Percentiles rank a stretch among this genome's conserved stretches.
Evolutionary conservation across 108 stramenopile species (phyloP).

Genomic region (Pelagomonas calceolata): DNA sequence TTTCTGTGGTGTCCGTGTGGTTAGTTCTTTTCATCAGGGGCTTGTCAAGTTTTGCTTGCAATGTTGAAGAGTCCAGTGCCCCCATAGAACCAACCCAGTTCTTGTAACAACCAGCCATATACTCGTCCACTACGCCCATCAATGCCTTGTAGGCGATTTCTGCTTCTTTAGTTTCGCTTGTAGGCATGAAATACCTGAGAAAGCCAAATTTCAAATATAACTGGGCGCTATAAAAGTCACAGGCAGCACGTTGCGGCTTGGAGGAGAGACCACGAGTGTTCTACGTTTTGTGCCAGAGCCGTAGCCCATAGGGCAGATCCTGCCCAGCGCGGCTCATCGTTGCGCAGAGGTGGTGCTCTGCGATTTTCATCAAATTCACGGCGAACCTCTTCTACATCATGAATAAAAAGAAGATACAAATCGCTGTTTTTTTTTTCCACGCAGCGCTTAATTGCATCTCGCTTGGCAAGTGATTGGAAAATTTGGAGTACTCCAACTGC

Average conservation of each 20-base stretch:
- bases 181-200: slow-evolving; percentile 20
- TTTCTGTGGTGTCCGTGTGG: background rate
- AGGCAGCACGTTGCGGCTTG: slow-evolving; percentile 1
- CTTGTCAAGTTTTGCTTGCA: slow-evolving; percentile 32
- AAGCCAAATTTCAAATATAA: background rate
- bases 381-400: slow-evolving; percentile 18
- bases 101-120: slow-evolving; percentile 33
- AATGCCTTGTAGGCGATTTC: slow-evolving; percentile 32
- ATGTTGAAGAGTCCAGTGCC: slow-evolving; percentile 10
- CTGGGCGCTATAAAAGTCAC: background rate
- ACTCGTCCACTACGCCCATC: slow-evolving; percentile 36
- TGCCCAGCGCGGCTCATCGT: slow-evolving; percentile 46
- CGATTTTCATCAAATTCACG: slow-evolving; percentile 40
- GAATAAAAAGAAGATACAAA: slow-evolving; percentile 20
- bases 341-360: slow-evolving; percentile 36
- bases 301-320: slow-evolving; percentile 56
- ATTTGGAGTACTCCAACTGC: slow-evolving; percentile 44
- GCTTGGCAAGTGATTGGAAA: slow-evolving; percentile 42
- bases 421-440: slow-evolving; percentile 41
- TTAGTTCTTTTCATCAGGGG: slow-evolving; percentile 31
- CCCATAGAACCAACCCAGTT: slow-evolving; percentile 41
- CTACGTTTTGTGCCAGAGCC: slow-evolving; percentile 5
- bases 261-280: slow-evolving; percentile 11
- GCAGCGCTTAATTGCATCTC: slow-evolving; percentile 40
- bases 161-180: slow-evolving; percentile 30